Evolutionary conservation across 2,329 filamentous ascomycete genomes (phyloP).

Genomic region (Stagonosporopsis vannaccii): DNA sequence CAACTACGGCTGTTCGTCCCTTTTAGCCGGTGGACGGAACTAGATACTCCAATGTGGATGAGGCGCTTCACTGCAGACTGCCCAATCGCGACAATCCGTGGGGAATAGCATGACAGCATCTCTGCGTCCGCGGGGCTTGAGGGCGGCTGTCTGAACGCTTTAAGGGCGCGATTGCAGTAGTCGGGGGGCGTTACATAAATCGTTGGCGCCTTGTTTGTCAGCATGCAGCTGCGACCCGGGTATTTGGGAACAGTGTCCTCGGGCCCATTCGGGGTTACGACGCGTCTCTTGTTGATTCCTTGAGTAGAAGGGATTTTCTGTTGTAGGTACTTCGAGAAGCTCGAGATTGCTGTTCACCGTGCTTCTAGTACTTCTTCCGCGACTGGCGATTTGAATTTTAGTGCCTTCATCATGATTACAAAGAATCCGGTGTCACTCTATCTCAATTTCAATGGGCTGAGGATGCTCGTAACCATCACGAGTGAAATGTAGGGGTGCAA

Average conservation of each 20-base stretch:
- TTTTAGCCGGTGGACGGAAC: constrained; percentile 17
- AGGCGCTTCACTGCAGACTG: constrained; percentile 1
- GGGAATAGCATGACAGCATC: constrained; percentile 1
- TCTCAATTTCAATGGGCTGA: not conserved
- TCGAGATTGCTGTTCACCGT: not conserved
- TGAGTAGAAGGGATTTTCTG: no score
- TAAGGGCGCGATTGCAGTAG: constrained; percentile 4
- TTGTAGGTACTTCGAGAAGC: not conserved
- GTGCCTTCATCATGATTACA: not conserved
- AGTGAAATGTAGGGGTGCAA: not conserved
- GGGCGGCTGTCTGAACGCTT: not conserved
- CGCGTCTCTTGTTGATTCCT: not conserved
- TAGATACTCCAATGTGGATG: not conserved
- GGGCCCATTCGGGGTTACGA: not conserved
- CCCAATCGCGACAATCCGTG: constrained; percentile 4
- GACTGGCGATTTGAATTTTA: not conserved
- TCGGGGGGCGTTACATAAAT: not conserved
- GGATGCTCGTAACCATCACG: not conserved
- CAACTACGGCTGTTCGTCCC: constrained; percentile 16
- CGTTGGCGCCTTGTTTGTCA: constrained; percentile 3
- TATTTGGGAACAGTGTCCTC: not conserved
- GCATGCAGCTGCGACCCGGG: constrained; percentile 1
- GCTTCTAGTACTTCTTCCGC: no score
- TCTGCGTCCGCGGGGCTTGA: constrained; percentile 1
- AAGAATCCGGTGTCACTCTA: not conserved